Conservation (phyloP, 768 basidiomycete species). For the Rhizopogon roseolus region DNA sequence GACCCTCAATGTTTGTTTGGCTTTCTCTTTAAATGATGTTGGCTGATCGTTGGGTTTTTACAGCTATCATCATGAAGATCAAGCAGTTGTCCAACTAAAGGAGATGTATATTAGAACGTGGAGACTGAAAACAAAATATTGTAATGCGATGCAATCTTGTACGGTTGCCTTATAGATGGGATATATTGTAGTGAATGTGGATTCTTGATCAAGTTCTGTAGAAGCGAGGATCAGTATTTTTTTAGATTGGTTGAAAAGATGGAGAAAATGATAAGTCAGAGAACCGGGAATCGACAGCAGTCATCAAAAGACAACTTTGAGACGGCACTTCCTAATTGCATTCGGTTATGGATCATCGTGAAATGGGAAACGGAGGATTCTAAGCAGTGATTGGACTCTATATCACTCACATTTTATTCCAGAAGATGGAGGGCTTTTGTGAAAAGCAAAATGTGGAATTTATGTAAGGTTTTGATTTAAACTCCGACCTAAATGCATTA, state of each 20-base stretch:
- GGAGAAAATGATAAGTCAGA: slow-evolving; percentile 15
- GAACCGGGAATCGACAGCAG: slow-evolving; percentile 31
- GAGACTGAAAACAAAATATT: neutral
- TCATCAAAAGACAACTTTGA: slow-evolving; percentile 20
- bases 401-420: slow-evolving; percentile 11
- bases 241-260: neutral
- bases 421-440: too few relatives aligned
- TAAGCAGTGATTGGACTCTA: neutral
- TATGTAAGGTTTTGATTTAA: slow-evolving; percentile 12
- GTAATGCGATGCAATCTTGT: neutral
- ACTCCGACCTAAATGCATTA: slow-evolving; percentile 25
- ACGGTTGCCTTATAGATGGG: neutral
- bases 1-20: slow-evolving; percentile 74
- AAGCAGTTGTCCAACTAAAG: slow-evolving; percentile 27
- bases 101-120: neutral
- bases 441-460: neutral
- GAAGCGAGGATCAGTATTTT: neutral
- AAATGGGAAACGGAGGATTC: neutral
- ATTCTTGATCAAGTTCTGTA: neutral
- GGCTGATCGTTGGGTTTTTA: neutral
- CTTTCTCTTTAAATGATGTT: neutral
- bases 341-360: slow-evolving; percentile 28
- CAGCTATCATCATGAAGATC: slow-evolving; percentile 46
- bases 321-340: slow-evolving; percentile 35
- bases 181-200: neutral